Evolutionary conservation across 257 asterid genomes (phyloP), one percentile per base, ranked within the genome.

Genomic region (Orobanche coerulescens): DNA sequence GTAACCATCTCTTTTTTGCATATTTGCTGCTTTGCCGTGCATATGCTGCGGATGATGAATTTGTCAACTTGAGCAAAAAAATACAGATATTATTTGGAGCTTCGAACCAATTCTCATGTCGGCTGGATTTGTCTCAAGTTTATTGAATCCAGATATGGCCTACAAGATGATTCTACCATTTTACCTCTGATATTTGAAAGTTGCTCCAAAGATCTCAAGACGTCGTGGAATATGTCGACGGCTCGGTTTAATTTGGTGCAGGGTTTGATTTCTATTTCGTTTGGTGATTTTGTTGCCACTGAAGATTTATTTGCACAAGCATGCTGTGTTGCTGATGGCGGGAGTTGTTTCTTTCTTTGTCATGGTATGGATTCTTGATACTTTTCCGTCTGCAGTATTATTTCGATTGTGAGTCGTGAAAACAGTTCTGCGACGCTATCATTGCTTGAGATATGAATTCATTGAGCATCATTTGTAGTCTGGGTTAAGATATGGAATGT

Each of bases 21-120:
- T 96, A 92, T 84, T 79, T 92, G 78, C 82, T 80, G 31, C 80
- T 84, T 6, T 85, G 94, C 59, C 96, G 96, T 76, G 95, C 90
- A 50, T 81, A 83, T 72, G 91, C 94, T 71, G 77, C 73, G 11
- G 83, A 71, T 71, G 69, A 69, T 75, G 83, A 88, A 77, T 43
- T 64, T 1, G 67, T 51, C 51, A 72, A 65, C 63, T 39, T 92
- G 71, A 70, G 40, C 31, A 71, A 70, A 71, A n/a, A 94, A 88
- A 79, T 86, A 86, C 62, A 52, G 58, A 50, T 75, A 62, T 57
- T 92, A 96, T 74, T 73, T 92, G 84, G 89, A 86, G 75, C 86
- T 86, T 57, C 74, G 80, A 69, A 84, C 93, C 64, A 78, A 81
- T 62, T 76, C 59, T 71, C 95, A 79, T 73, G 73, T 84, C 43